These are phyloP conservation scores for Acacia confusa DNA, from an alignment of 306 rosid genomes.

Conservation along the genomic window DNA sequence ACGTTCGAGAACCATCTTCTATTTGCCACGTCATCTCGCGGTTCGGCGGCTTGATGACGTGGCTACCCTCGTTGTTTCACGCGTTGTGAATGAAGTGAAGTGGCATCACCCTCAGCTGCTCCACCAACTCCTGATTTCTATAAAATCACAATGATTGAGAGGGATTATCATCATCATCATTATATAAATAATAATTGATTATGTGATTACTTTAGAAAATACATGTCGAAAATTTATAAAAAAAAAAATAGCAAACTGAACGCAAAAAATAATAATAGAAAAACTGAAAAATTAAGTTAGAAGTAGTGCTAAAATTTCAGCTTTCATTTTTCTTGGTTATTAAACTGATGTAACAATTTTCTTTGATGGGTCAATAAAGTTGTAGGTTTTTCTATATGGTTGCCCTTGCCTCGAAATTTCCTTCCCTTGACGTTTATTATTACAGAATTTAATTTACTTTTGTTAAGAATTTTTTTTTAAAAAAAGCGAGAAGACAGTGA, in stretches of 20 bases:
- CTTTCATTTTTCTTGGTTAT: not conserved
- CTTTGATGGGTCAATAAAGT: not conserved
- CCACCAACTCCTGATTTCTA: not conserved
- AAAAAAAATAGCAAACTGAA: not conserved
- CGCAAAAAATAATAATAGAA: not conserved
- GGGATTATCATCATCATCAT: not conserved
- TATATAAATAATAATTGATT: not conserved
- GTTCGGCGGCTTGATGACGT: conserved; percentile 6
- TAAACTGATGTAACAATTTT: not conserved
- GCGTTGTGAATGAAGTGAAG: not conserved
- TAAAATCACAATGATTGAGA: not conserved
- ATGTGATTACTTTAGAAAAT: not conserved
- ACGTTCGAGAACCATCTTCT: not conserved
- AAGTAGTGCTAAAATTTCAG: not conserved
- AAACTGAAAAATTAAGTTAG: too few relatives aligned
- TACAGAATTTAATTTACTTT: not conserved
- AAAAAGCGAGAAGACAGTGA: not conserved
- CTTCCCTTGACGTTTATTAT: not conserved
- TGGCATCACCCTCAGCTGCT: not conserved
- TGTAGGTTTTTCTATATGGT: not conserved
- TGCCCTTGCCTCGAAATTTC: not conserved
- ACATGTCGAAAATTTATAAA: not conserved
- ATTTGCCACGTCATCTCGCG: conserved; percentile 1
- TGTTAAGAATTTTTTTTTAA: not conserved
- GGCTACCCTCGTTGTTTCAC: not conserved